Conservation (phyloP, 2,329 filamentous ascomycete genomes). For the Penicillium sp. region DNA sequence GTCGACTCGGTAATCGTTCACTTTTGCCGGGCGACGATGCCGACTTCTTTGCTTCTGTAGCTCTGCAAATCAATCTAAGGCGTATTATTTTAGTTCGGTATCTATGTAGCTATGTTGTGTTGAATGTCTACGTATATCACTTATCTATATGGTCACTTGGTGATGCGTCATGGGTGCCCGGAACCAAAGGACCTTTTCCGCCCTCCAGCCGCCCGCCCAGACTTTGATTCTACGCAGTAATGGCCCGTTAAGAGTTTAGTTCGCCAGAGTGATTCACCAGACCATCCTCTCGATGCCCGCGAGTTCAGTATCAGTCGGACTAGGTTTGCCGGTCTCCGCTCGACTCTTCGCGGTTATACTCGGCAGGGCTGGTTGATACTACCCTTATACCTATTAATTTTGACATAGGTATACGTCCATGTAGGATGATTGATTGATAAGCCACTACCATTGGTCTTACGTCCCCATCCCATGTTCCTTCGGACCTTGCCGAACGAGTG, state of each 20-base stretch:
- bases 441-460: background rate
- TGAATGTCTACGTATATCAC: background rate
- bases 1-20: constrained; percentile 15
- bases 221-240: constrained; percentile 2
- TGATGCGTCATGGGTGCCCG: background rate
- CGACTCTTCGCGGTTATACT: constrained; percentile 9
- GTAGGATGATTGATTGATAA: background rate
- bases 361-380: background rate
- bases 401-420: background rate
- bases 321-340: constrained; percentile 8
- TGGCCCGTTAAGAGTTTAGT: constrained; percentile 9
- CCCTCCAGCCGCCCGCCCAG: constrained; percentile 12
- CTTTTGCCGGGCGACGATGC: constrained; percentile 17
- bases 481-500: background rate
- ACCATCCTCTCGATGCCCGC: constrained; percentile 6
- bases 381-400: background rate
- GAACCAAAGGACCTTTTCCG: constrained; percentile 15
- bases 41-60: constrained; percentile 1
- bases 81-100: too few relatives aligned
- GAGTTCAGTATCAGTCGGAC: constrained; percentile 2
- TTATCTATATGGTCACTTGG: background rate
- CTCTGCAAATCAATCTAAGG: background rate
- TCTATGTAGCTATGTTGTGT: background rate
- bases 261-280: background rate
- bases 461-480: background rate